Conservation (phyloP, 1,139 yeast genomes). For the Blastobotrys persicus region DNA sequence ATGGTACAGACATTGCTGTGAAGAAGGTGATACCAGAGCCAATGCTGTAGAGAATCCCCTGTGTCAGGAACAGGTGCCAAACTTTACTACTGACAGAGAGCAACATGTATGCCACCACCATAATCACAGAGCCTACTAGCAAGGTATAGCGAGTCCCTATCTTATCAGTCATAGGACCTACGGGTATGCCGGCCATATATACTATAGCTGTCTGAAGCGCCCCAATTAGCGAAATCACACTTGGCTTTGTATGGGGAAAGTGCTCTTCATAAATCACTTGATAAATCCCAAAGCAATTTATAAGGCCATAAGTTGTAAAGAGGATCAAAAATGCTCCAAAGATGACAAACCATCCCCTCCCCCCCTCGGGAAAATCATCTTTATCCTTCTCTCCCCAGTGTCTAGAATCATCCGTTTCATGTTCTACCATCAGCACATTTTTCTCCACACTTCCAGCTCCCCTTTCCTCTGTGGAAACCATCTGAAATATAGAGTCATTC, state of each 20-base stretch:
- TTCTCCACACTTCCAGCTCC: background rate
- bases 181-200: constrained; percentile 47
- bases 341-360: constrained; percentile 34
- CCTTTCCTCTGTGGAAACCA: background rate
- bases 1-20: constrained; percentile 29
- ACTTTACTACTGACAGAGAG: constrained; percentile 50
- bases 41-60: constrained; percentile 52
- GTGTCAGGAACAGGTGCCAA: constrained; percentile 55
- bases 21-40: constrained; percentile 40
- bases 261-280: constrained; percentile 52
- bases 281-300: constrained; percentile 57
- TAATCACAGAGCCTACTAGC: constrained; percentile 47
- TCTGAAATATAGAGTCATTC: too few relatives aligned
- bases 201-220: constrained; percentile 48
- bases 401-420: background rate
- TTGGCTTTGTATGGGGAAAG: constrained; percentile 43
- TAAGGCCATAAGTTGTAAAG: constrained; percentile 44
- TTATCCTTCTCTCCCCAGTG: constrained; percentile 23
- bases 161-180: constrained; percentile 54
- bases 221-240: constrained; percentile 50
- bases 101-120: constrained; percentile 49
- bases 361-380: constrained; percentile 33
- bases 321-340: constrained; percentile 29
- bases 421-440: constrained; percentile 2
- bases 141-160: constrained; percentile 32